Conservation (phyloP, 2,329 filamentous ascomycete species). For the Trichoderma sp. region DNA sequence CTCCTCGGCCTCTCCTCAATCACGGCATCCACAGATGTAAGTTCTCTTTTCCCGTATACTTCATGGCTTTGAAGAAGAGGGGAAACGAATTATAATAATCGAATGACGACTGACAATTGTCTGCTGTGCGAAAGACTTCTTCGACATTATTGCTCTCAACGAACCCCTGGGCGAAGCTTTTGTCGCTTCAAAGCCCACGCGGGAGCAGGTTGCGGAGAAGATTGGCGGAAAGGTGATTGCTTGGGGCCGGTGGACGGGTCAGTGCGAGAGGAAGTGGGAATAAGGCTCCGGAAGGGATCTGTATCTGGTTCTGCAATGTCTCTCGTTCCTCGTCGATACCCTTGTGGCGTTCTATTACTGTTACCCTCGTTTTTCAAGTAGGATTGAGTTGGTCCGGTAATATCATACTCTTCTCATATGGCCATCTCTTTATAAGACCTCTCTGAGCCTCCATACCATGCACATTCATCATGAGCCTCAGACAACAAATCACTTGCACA, state of each 20-base stretch:
- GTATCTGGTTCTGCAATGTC: neutral
- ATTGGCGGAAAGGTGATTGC: constrained; percentile 52
- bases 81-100: constrained; percentile 21
- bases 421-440: too few relatives aligned
- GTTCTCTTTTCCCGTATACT: constrained; percentile 28
- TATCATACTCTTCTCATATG: too few relatives aligned
- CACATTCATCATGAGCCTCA: too few relatives aligned
- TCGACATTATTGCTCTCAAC: constrained; percentile 51
- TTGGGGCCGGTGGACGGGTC: constrained; percentile 54
- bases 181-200: constrained; percentile 44
- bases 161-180: constrained; percentile 45
- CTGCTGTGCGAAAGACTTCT: constrained; percentile 46
- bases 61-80: rapidly evolving
- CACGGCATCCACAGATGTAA: constrained; percentile 55
- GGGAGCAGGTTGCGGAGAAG: constrained; percentile 46
- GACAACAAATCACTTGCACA: too few relatives aligned
- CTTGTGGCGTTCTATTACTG: neutral
- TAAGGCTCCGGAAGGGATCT: neutral
- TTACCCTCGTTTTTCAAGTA: too few relatives aligned
- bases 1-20: constrained; percentile 51
- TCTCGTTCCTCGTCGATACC: neutral
- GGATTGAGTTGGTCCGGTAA: too few relatives aligned
- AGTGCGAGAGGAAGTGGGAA: constrained; percentile 47
- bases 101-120: neutral
- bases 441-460: too few relatives aligned